phyloP scores from a whole-genome alignment of 345 rosid genomes.

The Theobroma cacao region DNA sequence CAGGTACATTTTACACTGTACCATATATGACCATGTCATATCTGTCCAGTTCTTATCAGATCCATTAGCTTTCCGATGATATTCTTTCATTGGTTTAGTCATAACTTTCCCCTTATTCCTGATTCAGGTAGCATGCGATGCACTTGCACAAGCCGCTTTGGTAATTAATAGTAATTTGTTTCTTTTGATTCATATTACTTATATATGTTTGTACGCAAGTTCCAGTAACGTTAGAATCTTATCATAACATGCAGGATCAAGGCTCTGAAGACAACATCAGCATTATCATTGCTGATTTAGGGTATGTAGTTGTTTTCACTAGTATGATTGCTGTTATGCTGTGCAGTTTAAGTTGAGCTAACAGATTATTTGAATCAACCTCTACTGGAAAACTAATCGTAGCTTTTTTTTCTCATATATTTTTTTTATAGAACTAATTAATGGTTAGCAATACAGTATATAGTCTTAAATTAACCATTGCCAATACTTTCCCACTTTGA shows the following conservation, averaged over 20 bases:
- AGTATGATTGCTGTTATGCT: neutral
- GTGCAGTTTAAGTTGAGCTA: neutral
- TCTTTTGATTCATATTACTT: neutral
- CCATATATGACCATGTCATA: neutral
- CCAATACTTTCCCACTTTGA: neutral
- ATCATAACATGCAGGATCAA: conserved; percentile 53
- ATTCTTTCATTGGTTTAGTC: neutral
- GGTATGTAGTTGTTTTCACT: conserved; percentile 39
- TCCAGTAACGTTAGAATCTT: conserved; percentile 14
- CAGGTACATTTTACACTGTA: conserved; percentile 44
- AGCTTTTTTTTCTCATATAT: neutral
- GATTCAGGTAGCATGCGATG: conserved; percentile 82
- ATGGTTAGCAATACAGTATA: neutral
- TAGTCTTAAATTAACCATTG: neutral
- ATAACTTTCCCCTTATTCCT: conserved; percentile 20
- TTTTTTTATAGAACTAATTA: neutral
- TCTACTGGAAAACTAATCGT: neutral
- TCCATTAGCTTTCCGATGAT: neutral
- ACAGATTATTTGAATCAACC: neutral
- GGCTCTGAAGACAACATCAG: conserved; percentile 77
- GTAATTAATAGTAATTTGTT: conserved; percentile 35
- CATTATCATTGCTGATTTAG: conserved; percentile 76
- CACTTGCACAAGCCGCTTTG: conserved; percentile 75
- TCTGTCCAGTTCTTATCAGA: neutral
- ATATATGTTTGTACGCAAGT: neutral